Evolutionary conservation across 768 basidiomycete species (phyloP).

Genomic region (Collybiopsis luxurians): DNA sequence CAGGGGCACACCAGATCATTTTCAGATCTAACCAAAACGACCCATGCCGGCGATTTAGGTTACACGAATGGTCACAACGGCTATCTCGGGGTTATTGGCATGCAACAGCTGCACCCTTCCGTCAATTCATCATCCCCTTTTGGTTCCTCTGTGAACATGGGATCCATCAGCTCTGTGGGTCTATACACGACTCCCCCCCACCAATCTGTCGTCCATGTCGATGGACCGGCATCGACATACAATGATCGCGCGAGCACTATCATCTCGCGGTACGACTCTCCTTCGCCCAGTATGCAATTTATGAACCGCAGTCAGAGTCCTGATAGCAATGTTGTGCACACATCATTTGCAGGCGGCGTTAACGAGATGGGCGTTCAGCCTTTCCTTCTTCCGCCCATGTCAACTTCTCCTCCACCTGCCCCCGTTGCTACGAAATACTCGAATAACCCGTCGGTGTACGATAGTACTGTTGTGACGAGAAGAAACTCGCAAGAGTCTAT

Average conservation of each 20-base stretch:
- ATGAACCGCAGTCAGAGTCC: slow-evolving; percentile 1
- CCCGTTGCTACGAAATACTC: too few relatives aligned
- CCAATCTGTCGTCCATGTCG: background rate
- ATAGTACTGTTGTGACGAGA: background rate
- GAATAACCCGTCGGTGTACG: too few relatives aligned
- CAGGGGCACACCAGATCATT: background rate
- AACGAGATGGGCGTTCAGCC: background rate
- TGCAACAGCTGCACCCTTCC: background rate
- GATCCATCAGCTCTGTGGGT: background rate
- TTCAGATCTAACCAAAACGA: background rate
- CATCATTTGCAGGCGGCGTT: background rate
- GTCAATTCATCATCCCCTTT: background rate
- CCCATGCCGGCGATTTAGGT: background rate
- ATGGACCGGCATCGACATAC: background rate
- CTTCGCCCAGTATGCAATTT: slow-evolving; percentile 1
- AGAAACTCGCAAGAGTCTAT: background rate
- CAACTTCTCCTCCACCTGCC: background rate
- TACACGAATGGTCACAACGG: background rate
- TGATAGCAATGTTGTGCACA: background rate
- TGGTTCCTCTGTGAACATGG: background rate
- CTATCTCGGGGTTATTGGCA: background rate
- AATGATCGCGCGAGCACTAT: slow-evolving; percentile 1
- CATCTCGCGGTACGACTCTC: background rate
- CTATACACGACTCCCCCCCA: background rate
- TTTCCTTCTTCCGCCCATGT: background rate